Base-by-base conservation (phyloP, 345 rosid species). In the Diplotaxis tenuifolia region DNA sequence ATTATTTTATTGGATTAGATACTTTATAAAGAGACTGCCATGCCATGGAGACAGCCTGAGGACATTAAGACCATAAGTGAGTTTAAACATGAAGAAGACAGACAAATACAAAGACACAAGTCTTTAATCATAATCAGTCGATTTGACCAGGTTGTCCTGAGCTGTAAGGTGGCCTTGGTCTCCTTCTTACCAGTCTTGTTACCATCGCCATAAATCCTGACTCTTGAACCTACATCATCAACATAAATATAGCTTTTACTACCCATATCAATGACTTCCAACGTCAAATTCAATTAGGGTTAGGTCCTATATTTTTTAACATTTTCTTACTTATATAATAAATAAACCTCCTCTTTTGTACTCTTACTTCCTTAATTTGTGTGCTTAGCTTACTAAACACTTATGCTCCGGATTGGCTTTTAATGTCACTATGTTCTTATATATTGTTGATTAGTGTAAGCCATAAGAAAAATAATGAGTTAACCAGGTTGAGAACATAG, bases 91-190 rank as follows among this genome's bases (percentile, higher is more conserved):
- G 54, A 49, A 47, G 53, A 15, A 49, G 14, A 66, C 10, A 58
- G 31, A 40, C 20, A 53, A 12, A 62, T 18, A 62, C 36, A n/a
- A 0, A 61, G 49, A 64, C 47, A 29, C 2, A 20, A 42, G 67
- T 65, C 14, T 65, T 15, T n/a, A 47, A 66, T 14, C 1, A 62
- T 34, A 68, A 62, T 75, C 70, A 76, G 9, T 65, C 38, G 71
- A 2, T 65, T 23, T 76, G 80, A 76, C 80, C 80, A 57, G 75
- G 72, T 19, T 4, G 12, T 23, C 80, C 80, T 31, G 71, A 16
- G 75, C 75, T 76, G 45, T 5, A 31, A 47, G 55, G 56, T 64
- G 32, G 67, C 53, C 67, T 76, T 69, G 70, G 70, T 76, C 62
- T 70, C 57, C 71, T 76, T 23, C 66, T 70, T 6, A 54, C 1